Percentiles rank a stretch among this genome's conserved stretches.
phyloP scores from a whole-genome alignment of 352 stramenopile genomes.

The Peronospora belbahrii region DNA sequence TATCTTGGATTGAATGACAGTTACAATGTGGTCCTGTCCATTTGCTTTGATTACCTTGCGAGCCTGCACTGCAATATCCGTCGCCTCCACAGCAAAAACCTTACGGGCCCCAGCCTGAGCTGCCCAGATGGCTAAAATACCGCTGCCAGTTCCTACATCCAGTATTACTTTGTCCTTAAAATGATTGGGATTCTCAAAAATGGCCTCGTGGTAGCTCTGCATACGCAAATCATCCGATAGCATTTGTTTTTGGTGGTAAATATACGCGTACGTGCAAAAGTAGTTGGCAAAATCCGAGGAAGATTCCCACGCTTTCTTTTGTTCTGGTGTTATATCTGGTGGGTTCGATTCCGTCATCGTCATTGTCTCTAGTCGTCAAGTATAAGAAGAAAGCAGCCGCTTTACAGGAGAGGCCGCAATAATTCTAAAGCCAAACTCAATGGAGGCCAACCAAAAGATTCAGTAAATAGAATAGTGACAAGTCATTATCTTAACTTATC shows the following conservation, averaged over 20 bases:
- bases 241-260: slow-evolving; percentile 98
- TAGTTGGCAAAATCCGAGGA: slow-evolving; percentile 88
- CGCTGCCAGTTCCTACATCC: slow-evolving; percentile 98
- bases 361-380: background rate
- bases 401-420: background rate
- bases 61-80: slow-evolving; percentile 96
- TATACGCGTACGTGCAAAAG: slow-evolving; percentile 87
- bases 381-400: background rate
- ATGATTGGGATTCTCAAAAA: slow-evolving; percentile 95
- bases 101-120: slow-evolving; percentile 96
- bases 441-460: slow-evolving; percentile 13
- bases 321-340: slow-evolving; percentile 55
- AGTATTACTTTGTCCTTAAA: slow-evolving; percentile 99
- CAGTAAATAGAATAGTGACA: background rate
- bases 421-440: background rate
- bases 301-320: slow-evolving; percentile 78
- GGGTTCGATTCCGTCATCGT: slow-evolving; percentile 21
- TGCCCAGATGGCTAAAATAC: slow-evolving; percentile 98
- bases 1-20: slow-evolving; percentile 97
- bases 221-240: slow-evolving; percentile 98
- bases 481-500: too few relatives aligned
- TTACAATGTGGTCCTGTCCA: slow-evolving; percentile 92
- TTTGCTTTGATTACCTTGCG: slow-evolving; percentile 94
- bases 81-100: slow-evolving; percentile 97
- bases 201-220: slow-evolving; percentile 96